These are phyloP conservation scores for Dianthus caryophyllus DNA, from an alignment of 148 eudicot genomes.

Conservation along the genomic window DNA sequence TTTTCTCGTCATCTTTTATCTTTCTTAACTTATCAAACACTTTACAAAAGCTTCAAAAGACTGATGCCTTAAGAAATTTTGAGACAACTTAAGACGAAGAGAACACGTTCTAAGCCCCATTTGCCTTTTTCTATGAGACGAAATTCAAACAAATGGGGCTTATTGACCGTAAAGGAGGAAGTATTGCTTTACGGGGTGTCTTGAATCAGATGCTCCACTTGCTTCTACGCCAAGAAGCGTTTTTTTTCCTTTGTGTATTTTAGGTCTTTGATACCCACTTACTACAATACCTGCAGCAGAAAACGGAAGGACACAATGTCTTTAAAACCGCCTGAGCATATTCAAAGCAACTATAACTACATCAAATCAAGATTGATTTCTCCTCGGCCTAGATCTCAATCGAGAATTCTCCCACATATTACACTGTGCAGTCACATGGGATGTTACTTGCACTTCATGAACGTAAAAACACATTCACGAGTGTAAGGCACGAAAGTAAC, in stretches of 20 bases:
- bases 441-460: neutral
- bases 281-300: constrained; percentile 21
- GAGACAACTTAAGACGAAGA: too few relatives aligned
- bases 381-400: neutral
- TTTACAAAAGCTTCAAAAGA: too few relatives aligned
- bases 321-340: constrained; percentile 8
- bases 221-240: constrained; percentile 22
- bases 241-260: constrained; percentile 14
- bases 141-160: too few relatives aligned
- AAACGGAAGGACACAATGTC: constrained; percentile 14
- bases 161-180: neutral
- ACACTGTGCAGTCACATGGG: too few relatives aligned
- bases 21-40: too few relatives aligned
- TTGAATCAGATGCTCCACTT: constrained; percentile 39
- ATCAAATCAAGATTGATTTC: neutral
- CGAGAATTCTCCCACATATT: too few relatives aligned
- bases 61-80: too few relatives aligned
- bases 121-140: too few relatives aligned
- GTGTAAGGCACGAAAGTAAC: neutral
- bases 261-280: constrained; percentile 38
- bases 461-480: neutral
- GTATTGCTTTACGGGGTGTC: constrained; percentile 14
- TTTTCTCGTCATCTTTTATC: too few relatives aligned
- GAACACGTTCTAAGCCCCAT: too few relatives aligned
- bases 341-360: constrained; percentile 14